These are phyloP conservation scores for Silene coronaria DNA, from an alignment of 179 eudicot genomes.

Conservation along the genomic window DNA sequence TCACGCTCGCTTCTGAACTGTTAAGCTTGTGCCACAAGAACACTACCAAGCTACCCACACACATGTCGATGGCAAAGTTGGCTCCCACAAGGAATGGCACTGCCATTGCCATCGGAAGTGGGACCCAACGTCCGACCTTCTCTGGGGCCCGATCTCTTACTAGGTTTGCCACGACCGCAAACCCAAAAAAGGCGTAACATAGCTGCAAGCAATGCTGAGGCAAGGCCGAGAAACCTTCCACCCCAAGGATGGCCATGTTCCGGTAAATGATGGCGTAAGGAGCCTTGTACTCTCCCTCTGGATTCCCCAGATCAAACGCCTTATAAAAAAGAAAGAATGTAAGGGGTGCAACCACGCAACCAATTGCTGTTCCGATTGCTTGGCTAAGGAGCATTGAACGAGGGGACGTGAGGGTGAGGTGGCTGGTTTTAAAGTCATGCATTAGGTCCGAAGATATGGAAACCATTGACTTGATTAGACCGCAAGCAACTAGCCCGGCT, in stretches of 20 bases:
- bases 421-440: slow-evolving; percentile 90
- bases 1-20: slow-evolving; percentile 42
- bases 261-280: slow-evolving; percentile 66
- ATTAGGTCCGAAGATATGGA: slow-evolving; percentile 72
- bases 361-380: slow-evolving; percentile 74
- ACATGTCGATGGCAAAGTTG: slow-evolving; percentile 78
- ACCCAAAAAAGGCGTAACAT: slow-evolving; percentile 56
- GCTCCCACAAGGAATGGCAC: slow-evolving; percentile 80
- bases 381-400: slow-evolving; percentile 84
- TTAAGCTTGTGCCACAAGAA: slow-evolving; percentile 55
- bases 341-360: slow-evolving; percentile 76
- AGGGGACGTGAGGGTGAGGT: slow-evolving; percentile 83
- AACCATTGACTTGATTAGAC: slow-evolving; percentile 67
- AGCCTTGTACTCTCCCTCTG: slow-evolving; percentile 64
- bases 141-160: slow-evolving; percentile 42
- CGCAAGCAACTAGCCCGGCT: slow-evolving; percentile 86
- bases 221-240: slow-evolving; percentile 71
- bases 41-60: slow-evolving; percentile 62
- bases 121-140: slow-evolving; percentile 46
- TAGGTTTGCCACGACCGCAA: slow-evolving; percentile 51
- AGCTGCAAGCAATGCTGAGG: slow-evolving; percentile 72
- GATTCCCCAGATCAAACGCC: slow-evolving; percentile 65
- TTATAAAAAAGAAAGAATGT: slow-evolving; percentile 64
- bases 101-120: slow-evolving; percentile 92
- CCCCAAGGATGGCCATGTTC: slow-evolving; percentile 79